Percentiles rank a stretch among this genome's conserved stretches.
Conservation (phyloP, 2,329 filamentous ascomycete species). For the Zarea fungicola region DNA sequence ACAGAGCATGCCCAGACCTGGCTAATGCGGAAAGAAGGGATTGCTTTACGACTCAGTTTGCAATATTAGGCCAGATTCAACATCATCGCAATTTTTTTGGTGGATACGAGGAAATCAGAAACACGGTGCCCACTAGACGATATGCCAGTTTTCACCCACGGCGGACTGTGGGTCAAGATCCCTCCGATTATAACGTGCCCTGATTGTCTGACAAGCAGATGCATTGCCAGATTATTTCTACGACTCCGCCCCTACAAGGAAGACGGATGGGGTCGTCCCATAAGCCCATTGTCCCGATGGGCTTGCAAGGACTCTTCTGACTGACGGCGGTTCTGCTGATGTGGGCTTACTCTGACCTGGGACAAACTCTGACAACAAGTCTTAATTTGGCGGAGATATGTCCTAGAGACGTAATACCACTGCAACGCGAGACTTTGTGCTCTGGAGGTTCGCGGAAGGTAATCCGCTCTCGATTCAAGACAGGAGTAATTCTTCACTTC, state of each 20-base stretch:
- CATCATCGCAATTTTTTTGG: no score
- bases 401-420: not conserved
- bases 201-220: not conserved
- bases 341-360: constrained; percentile 7
- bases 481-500: no score
- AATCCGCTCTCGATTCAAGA: no score
- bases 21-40: not conserved
- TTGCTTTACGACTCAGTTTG: not conserved
- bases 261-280: not conserved
- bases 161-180: constrained; percentile 12
- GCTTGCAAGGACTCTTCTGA: not conserved
- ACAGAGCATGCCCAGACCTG: not conserved
- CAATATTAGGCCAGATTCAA: no score
- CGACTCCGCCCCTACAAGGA: not conserved
- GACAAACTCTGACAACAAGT: no score
- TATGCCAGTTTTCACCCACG: constrained; percentile 1
- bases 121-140: not conserved
- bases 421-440: no score
- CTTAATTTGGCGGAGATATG: constrained; percentile 3
- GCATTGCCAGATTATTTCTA: not conserved
- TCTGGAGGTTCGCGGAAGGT: no score
- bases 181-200: no score
- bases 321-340: constrained; percentile 6
- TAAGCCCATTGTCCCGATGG: not conserved
- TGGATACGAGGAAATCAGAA: no score